Evolutionary conservation across 2,329 filamentous ascomycete species (phyloP).

Genomic region (Sporothrix inflata): DNA sequence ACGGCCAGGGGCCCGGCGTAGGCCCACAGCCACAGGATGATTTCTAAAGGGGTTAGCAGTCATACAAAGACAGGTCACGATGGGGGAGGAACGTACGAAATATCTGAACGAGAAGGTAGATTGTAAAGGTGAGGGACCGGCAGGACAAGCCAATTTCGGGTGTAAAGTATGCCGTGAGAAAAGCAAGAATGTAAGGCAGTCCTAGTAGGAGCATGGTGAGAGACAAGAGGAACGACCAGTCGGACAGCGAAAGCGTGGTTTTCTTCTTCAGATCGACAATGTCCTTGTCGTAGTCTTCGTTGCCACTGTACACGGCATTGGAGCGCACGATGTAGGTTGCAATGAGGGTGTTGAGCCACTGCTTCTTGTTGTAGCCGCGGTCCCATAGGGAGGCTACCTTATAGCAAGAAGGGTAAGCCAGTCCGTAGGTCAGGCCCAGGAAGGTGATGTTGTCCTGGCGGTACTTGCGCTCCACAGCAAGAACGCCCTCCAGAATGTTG

Average conservation of each 20-base stretch:
- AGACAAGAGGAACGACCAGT: slow-evolving; percentile 35
- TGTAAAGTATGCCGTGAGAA: slow-evolving; percentile 36
- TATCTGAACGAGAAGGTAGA: slow-evolving; percentile 33
- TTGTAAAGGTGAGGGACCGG: slow-evolving; percentile 35
- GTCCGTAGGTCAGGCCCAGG: slow-evolving; percentile 33
- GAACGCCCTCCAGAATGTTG: slow-evolving; percentile 38
- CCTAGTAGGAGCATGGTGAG: slow-evolving; percentile 34
- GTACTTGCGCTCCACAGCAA: slow-evolving; percentile 33
- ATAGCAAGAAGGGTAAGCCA: slow-evolving; percentile 38
- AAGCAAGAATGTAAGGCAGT: slow-evolving; percentile 35
- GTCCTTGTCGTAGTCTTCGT: slow-evolving; percentile 28
- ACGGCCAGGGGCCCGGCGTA: slow-evolving; percentile 31
- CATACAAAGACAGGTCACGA: not conserved
- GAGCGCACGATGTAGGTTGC: slow-evolving; percentile 28
- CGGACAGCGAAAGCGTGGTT: slow-evolving; percentile 29
- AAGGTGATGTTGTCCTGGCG: slow-evolving; percentile 30
- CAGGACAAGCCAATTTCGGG: slow-evolving; percentile 37
- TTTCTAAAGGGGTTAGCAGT: slow-evolving; percentile 26
- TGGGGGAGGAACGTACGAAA: slow-evolving; percentile 20
- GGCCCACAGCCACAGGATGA: slow-evolving; percentile 38
- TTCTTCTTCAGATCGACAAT: slow-evolving; percentile 31
- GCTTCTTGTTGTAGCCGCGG: slow-evolving; percentile 37
- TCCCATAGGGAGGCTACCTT: slow-evolving; percentile 38
- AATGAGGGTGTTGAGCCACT: slow-evolving; percentile 36
- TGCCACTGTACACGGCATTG: slow-evolving; percentile 19